Base-by-base conservation (phyloP, 371 early-diverging fungal species). In the Nosema muscidifuracis region DNA sequence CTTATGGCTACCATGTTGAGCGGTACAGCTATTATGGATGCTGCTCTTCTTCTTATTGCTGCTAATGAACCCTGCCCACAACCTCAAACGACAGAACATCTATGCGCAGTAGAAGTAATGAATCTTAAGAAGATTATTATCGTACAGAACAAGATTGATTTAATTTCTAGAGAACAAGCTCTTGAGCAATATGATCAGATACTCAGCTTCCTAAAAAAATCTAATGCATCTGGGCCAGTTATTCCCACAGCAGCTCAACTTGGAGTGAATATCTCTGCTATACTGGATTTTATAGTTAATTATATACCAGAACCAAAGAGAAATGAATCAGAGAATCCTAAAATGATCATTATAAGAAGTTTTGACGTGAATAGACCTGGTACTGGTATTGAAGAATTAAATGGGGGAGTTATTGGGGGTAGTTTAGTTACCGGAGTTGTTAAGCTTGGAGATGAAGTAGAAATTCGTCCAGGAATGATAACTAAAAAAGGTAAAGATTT, bases 341-440 rank as follows among this genome's bases (percentile, higher is more conserved):
- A 89, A 67, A 86, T 99, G 77, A 93, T 97, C 80, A 94, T 99
- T 71, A 98, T 99, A 79, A 91, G 99, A 81, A 92, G 93, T 31
- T 99, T 99, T 81, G 98, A 98, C 86, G 92, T 98, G 77, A 99
- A 99, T 87, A 95, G 94, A 85, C 98, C 99, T 36, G 99, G 99
- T 80, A 88, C 92, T 47, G 92, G 92, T 79, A 89, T 94, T 33
- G 87, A 87, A n/a, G 87, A 93, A 36, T 87, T 97, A 67, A 89
- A 89, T 83, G 99, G 99, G 82, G 99, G 99, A 81, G 95, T 99
- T 78, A 97, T 97, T 74, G 99, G 99, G 85, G 99, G 99, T 40
- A 91, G 91, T 68, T 92, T 99, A 77, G 85, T 97, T 67, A 87
- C 87, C 74, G 99, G 99, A 81, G 90, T 92, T 2, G 82, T 99